phyloP scores from a whole-genome alignment of 768 basidiomycete species.

The Leccinellum rugosiceps region DNA sequence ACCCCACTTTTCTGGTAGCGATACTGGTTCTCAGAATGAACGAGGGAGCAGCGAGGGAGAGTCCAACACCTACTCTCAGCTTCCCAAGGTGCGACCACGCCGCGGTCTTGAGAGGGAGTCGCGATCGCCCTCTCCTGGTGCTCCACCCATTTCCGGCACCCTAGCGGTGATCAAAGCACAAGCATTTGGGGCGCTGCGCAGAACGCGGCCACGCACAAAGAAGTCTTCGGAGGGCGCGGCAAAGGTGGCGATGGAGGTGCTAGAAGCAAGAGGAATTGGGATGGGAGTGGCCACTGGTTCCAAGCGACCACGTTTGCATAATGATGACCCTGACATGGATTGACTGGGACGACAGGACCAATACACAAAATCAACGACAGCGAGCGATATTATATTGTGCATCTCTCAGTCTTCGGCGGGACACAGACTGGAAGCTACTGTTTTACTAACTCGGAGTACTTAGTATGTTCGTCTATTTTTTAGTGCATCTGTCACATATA shows the following conservation, averaged over 20 bases:
- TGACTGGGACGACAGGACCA: conserved; percentile 15
- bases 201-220: conserved; percentile 73
- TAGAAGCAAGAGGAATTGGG: conserved; percentile 74
- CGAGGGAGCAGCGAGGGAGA: conserved; percentile 58
- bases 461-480: conserved; percentile 30
- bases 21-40: conserved; percentile 50
- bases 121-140: conserved; percentile 45
- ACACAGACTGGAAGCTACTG: conserved; percentile 25
- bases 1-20: conserved; percentile 48
- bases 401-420: conserved; percentile 23
- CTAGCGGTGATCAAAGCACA: conserved; percentile 90
- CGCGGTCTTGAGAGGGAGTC: conserved; percentile 46
- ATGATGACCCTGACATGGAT: conserved; percentile 49
- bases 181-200: conserved; percentile 79
- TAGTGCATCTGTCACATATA: conserved; percentile 34
- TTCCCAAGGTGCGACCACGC: conserved; percentile 46
- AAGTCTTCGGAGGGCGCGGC: conserved; percentile 68
- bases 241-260: conserved; percentile 74
- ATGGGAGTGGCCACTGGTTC: conserved; percentile 40
- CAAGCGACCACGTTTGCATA: conserved; percentile 46
- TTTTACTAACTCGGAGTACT: conserved; percentile 29
- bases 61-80: conserved; percentile 38
- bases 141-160: conserved; percentile 65
- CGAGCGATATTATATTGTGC: conserved; percentile 28
- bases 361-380: conserved; percentile 17